Percentiles rank a stretch among this genome's conserved stretches.
Evolutionary conservation across 2,329 filamentous ascomycete species (phyloP).

Genomic region (Aspergillus quadrilineatus): DNA sequence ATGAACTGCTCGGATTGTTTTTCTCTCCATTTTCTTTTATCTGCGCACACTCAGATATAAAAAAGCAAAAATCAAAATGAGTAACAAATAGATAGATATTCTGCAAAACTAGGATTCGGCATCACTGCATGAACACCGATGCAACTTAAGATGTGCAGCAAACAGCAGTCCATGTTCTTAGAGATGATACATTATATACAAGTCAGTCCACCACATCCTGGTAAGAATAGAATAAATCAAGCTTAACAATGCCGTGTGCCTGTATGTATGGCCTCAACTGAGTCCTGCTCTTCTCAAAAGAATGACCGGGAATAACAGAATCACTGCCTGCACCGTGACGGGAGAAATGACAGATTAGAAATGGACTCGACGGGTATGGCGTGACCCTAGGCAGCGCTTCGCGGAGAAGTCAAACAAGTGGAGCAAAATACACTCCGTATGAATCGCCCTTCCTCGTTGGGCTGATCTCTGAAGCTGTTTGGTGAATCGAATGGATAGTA

Average conservation of each 20-base stretch:
- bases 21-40: no score
- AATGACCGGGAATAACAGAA: conserved; percentile 8
- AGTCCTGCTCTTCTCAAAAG: conserved; percentile 10
- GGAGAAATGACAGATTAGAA: conserved; percentile 2
- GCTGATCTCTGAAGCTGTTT: background rate
- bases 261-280: conserved; percentile 1
- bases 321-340: conserved; percentile 4
- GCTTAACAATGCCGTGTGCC: conserved; percentile 12
- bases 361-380: conserved; percentile 4
- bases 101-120: background rate
- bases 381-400: conserved; percentile 6
- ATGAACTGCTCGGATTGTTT: no score
- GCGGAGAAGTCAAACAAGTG: background rate
- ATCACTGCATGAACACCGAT: background rate
- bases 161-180: conserved; percentile 5
- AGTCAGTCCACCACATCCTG: conserved; percentile 11
- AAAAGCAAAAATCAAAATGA: background rate
- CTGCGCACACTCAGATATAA: background rate
- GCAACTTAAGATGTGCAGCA: background rate
- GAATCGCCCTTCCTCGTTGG: background rate
- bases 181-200: conserved; percentile 17
- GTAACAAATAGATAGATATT: background rate
- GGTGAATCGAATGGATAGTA: background rate
- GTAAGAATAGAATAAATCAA: conserved; percentile 10
- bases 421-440: background rate